Evolutionary conservation across 495 filamentous ascomycete species (phyloP), one percentile per base, ranked within the genome.

Genomic region (Alectoria sarmentosa): DNA sequence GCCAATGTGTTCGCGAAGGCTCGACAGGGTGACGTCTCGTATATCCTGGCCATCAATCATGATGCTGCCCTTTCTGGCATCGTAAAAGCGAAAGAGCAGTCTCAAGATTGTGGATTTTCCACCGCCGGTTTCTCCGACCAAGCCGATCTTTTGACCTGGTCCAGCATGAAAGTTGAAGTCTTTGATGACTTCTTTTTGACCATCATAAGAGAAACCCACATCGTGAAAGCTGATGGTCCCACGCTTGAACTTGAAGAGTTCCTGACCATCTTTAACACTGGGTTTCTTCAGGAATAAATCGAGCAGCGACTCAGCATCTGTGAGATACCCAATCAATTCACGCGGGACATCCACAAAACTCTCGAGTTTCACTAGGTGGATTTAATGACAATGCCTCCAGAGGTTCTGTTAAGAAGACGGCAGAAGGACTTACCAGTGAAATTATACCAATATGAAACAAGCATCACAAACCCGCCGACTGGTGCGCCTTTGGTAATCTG

Each of bases 281-380:
- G 89, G 83, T 60, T 87, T 82, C 48, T 79, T 89, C 66, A 84
- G 78, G 73, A 91, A 84, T 39, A 93, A 79, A 62, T 88, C 83
- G 19, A 92, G 78, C 30, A 93, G 79, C 11, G 85, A 80, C 70
- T 92, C 89, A 1, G 87, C 86, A 67, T 90, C 86, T 41, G 90
- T 82, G 61, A 92, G 76, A 57, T 86, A 77, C 60, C 80, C 75
- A 23, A 83, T 79, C 37, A 92, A 78, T 65, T 75, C 81, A 65
- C 79, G 80, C 62, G 85, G 83, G 39, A 85, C 79, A 41, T 75
- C n/a, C 9, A 15, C 36, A 1, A 66, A 62, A 2, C n/a, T 57
- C 13, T 13, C 7, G 19, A 54, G 65, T 63, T 58, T 65, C 66
- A 72, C 65, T 56, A 7, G 3, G 11, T 26, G 7, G 46, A 0